Percentiles rank a stretch among this genome's conserved stretches.
phyloP scores from a whole-genome alignment of 176 grass and related monocot genomes.

The Poa pratensis region DNA sequence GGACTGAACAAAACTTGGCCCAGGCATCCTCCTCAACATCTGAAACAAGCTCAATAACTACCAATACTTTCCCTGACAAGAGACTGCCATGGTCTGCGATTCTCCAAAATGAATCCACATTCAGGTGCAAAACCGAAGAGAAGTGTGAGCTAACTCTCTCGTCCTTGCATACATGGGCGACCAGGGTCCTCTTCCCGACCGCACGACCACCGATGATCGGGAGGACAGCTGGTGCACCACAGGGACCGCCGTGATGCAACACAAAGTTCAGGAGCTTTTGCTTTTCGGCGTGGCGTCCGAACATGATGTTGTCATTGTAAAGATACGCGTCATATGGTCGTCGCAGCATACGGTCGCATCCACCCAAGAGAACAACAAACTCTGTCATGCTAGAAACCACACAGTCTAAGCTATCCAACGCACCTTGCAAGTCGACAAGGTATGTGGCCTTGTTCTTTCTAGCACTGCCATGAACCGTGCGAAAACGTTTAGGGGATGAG shows the following conservation, averaged over 20 bases:
- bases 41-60: background rate
- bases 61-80: background rate
- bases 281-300: background rate
- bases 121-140: background rate
- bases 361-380: slow-evolving; percentile 12
- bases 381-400: background rate
- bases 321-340: background rate
- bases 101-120: background rate
- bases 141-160: background rate
- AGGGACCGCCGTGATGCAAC: background rate
- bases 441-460: background rate
- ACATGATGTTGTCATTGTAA: background rate
- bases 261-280: background rate
- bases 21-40: background rate
- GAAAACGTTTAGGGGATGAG: background rate
- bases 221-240: background rate
- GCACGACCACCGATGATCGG: background rate
- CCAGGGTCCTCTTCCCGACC: background rate
- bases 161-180: background rate
- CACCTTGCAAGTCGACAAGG: background rate
- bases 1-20: background rate
- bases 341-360: background rate
- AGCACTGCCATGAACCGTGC: background rate
- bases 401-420: background rate
- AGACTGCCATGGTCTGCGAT: background rate